phyloP scores from a whole-genome alignment of 345 rosid species.

The Punica granatum region DNA sequence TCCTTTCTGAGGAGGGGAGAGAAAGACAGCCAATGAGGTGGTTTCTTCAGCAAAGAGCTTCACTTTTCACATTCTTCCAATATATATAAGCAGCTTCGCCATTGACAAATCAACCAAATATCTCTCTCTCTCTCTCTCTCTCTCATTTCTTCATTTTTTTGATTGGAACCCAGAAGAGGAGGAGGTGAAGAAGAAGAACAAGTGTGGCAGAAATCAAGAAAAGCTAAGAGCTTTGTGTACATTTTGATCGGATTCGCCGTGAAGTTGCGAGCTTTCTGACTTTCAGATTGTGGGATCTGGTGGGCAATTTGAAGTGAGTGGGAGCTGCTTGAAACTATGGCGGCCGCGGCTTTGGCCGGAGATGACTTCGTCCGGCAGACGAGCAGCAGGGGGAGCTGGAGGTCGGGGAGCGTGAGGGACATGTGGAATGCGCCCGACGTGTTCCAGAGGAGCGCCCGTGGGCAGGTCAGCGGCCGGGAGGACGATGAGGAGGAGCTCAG shows the following conservation, averaged over 20 bases:
- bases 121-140: not conserved
- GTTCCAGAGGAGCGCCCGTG: slow-evolving; percentile 21
- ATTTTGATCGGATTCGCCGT: not conserved
- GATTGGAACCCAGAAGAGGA: not conserved
- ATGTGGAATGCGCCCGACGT: slow-evolving; percentile 26
- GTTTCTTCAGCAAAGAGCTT: not conserved
- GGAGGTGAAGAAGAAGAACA: no score
- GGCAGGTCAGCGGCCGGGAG: slow-evolving; percentile 8
- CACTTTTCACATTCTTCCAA: not conserved
- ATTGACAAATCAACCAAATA: not conserved
- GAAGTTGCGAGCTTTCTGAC: not conserved
- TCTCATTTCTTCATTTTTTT: not conserved
- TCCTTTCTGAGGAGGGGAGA: not conserved
- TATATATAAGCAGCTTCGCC: not conserved
- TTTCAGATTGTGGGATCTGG: not conserved
- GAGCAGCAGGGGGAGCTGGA: slow-evolving; percentile 25
- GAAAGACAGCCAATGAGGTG: not conserved
- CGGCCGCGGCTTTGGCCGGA: slow-evolving; percentile 23
- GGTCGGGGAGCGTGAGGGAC: slow-evolving; percentile 21
- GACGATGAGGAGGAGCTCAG: slow-evolving; percentile 31
- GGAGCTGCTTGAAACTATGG: slow-evolving; percentile 4
- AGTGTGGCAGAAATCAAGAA: not conserved
- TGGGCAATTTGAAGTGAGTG: not conserved
- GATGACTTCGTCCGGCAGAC: slow-evolving; percentile 24
- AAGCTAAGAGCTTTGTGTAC: not conserved